Percentiles rank a stretch among this genome's conserved stretches.
phyloP scores from a whole-genome alignment of 257 asterid genomes.

The Euphrasia confusa region DNA sequence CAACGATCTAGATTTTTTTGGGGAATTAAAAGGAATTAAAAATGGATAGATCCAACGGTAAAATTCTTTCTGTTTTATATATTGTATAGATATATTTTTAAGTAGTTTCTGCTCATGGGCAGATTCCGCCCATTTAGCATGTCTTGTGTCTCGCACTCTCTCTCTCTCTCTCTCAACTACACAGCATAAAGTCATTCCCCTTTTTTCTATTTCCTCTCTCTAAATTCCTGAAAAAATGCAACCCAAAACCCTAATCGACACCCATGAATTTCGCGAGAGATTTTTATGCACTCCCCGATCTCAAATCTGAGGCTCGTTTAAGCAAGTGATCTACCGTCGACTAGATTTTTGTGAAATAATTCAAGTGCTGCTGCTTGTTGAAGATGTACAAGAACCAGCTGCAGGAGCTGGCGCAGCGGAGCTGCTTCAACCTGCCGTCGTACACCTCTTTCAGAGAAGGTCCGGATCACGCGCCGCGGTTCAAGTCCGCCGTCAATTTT shows the following conservation, averaged over 20 bases:
- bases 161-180: not conserved
- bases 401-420: slow-evolving; percentile 92
- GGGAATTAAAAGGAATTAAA: too few species aligned
- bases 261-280: slow-evolving; percentile 9
- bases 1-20: too few species aligned
- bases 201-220: slow-evolving; percentile 29
- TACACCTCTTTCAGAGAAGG: slow-evolving; percentile 73
- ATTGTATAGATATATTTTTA: too few species aligned
- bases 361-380: slow-evolving; percentile 22
- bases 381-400: slow-evolving; percentile 84
- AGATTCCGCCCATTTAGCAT: too few species aligned
- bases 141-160: too few species aligned
- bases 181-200: slow-evolving; percentile 29
- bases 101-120: too few species aligned
- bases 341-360: not conserved
- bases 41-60: too few species aligned
- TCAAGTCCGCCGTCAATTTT: slow-evolving; percentile 73
- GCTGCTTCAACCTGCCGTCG: slow-evolving; percentile 88
- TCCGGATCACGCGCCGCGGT: slow-evolving; percentile 95
- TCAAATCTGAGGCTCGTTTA: slow-evolving; percentile 20
- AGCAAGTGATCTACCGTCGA: slow-evolving; percentile 23
- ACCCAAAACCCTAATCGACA: slow-evolving; percentile 37
- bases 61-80: too few species aligned
- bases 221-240: slow-evolving; percentile 32
- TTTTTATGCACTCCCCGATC: slow-evolving; percentile 25